Base-by-base conservation (phyloP, 2,329 filamentous ascomycete genomes). In the Neofusicoccum parvum region DNA sequence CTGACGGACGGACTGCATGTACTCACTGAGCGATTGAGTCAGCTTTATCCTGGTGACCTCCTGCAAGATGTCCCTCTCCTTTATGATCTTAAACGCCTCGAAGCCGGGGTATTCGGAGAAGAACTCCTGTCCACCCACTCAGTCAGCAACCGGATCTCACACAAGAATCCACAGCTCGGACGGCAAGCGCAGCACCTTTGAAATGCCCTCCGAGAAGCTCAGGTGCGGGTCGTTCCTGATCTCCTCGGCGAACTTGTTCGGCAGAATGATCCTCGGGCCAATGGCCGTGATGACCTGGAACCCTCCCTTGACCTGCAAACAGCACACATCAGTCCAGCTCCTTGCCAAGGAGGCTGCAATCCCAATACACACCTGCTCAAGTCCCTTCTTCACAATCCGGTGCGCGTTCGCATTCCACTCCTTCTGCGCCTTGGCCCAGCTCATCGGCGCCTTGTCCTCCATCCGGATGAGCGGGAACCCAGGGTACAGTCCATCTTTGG, bases 61-160 rank as follows among this genome's bases (percentile, higher is more conserved):
- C 14, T 62, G 59, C n/a, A 62, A 11, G 43, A 62, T 39, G 2
- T 46, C 20, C 15, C 59, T 62, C 34, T 62, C 15, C 14, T 34
- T 17, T 5, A 53, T 1, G 20, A 34, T 34, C 3, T 1, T 11
- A 3, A 53, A 34, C 12, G 46, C 46, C 15, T 64, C 62, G 39
- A 64, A 64, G 62, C 62, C 62, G 1, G 62, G 62, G 37, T 56
- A 53, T 5, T 53, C 41, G 2, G 36, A 11, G 49, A 64, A 64
- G 36, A 64, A 64, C 27, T 56, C 36, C 62, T 46, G 32, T 14
- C 2, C 23, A 6, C 45, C 3, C 14, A 23, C n/a, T 27, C 11
- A 62, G 17, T 17, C 37, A 14, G 48, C 3, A 23, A 43, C 36
- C 17, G 11, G 4, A 4, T 5, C 23, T 4, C 10, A 39, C n/a